These are phyloP conservation scores for Macrolepiota fuliginosa DNA, from an alignment of 768 basidiomycete genomes.

Conservation along the genomic window DNA sequence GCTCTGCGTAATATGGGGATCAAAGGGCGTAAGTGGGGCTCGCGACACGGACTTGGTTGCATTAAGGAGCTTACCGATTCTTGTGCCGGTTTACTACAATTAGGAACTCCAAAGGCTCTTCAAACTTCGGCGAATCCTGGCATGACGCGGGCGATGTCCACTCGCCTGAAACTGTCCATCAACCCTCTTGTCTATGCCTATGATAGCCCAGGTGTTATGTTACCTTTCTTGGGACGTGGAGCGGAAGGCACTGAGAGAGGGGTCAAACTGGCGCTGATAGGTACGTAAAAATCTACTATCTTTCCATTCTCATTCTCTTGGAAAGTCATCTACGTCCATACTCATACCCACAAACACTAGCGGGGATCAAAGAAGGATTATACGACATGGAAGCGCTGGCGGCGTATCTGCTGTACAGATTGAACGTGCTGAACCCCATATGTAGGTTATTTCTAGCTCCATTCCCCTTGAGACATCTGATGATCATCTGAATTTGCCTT, in stretches of 20 bases:
- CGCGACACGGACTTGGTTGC: constrained; percentile 5
- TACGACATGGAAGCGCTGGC: constrained; percentile 85
- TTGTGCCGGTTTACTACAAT: constrained; percentile 8
- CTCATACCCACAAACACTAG: constrained; percentile 36
- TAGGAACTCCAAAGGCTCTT: constrained; percentile 85
- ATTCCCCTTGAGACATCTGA: constrained; percentile 12
- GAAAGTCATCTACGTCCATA: constrained; percentile 17
- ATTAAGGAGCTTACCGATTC: constrained; percentile 4
- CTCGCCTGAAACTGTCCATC: constrained; percentile 79
- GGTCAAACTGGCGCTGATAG: constrained; percentile 89
- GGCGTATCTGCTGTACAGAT: constrained; percentile 80
- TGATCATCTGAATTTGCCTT: constrained; percentile 10
- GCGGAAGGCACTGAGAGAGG: constrained; percentile 86
- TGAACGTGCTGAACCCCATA: constrained; percentile 74
- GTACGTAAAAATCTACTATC: constrained; percentile 46
- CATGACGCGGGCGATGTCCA: constrained; percentile 85
- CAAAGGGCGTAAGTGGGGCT: constrained; percentile 65
- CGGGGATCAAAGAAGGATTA: constrained; percentile 91
- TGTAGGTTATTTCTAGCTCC: constrained; percentile 43
- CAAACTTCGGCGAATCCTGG: constrained; percentile 89
- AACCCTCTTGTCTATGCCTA: constrained; percentile 88
- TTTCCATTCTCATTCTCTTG: constrained; percentile 17
- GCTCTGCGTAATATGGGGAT: constrained; percentile 86
- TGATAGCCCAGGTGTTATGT: constrained; percentile 96
- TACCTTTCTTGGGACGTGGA: constrained; percentile 89